Conservation (phyloP, 140 eudicot species). For the Ambrosia hybrid region DNA sequence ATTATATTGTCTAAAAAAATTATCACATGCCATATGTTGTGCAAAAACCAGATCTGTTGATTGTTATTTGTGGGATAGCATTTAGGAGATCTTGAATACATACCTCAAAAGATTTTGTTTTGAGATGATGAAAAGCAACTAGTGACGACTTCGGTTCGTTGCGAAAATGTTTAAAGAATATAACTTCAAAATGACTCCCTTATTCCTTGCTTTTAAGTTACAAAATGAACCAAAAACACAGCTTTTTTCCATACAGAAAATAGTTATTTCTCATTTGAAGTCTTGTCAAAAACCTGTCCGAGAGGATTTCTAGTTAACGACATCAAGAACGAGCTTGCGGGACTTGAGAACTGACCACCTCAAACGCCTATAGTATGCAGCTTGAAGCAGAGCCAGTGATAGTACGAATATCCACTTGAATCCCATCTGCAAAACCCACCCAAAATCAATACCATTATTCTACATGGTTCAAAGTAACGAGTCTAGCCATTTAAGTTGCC, state of each 20-base stretch:
- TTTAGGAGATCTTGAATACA: no score
- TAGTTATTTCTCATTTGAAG: conserved; percentile 38
- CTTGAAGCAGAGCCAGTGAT: conserved; percentile 80
- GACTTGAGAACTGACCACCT: conserved; percentile 85
- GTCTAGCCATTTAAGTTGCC: neutral
- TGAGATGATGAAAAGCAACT: no score
- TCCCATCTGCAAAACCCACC: conserved; percentile 28
- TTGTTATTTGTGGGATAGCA: no score
- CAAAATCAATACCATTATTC: conserved; percentile 1
- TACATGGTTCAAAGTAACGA: neutral
- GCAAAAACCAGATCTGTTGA: no score
- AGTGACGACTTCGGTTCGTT: no score
- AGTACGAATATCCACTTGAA: conserved; percentile 56
- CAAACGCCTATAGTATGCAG: conserved; percentile 76
- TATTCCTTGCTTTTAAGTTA: conserved; percentile 24
- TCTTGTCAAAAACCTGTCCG: conserved; percentile 24
- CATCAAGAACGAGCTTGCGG: conserved; percentile 72
- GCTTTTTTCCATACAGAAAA: conserved; percentile 23
- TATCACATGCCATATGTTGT: no score
- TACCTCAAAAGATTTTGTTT: no score
- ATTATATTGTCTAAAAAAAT: no score
- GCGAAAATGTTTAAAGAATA: no score
- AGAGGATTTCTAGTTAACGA: conserved; percentile 55
- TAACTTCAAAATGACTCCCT: neutral
- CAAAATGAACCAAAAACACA: conserved; percentile 29